Base-by-base conservation (phyloP, 1,139 yeast species). In the Hyphopichia khmerensis region DNA sequence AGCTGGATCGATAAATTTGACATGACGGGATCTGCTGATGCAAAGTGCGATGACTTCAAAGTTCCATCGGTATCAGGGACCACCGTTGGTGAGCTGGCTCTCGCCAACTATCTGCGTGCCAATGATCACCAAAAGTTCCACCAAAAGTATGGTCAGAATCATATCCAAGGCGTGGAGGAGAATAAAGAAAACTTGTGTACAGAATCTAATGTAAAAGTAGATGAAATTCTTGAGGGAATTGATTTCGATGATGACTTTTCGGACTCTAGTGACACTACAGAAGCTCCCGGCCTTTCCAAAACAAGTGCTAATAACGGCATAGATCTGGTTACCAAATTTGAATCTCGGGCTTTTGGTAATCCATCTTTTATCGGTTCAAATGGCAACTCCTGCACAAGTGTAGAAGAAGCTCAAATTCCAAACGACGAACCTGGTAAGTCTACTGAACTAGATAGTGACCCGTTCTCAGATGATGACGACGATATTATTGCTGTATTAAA, bases 1-100 rank as follows among this genome's bases (percentile, higher is more conserved):
- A 52, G 52, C 9, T 69, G 75, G 75, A 62, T 69, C 7, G 60
- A 63, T 40, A 66, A 59, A 46, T 67, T 69, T 44, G 70, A 65
- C 24, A 40, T 43, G 43, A 47, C 36, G 3, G 34, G 34, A 17
- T 16, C 23, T n/a, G 23, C 17, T 4, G 29, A 9, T 8, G 13
- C 29, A 3, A 26, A 26, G 4, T 7, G 10, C 11, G 29, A 26
- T 8, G 29, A 13, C 5, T 26, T 43, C 29, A 26, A 26, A 11
- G n/a, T 11, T 7, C 29, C 29, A 26, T 11, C 4, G 4, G n/a
- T 26, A 6, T 9, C 24, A 21, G 24, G 9, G 5, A 21, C 5
- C 10, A 26, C 11, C n/a, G n/a, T 4, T 26, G 29, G 29, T 26
- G 29, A 26, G 29, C 29, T 9, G 29, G 29, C 11, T 11, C 29